Percentiles rank a stretch among this genome's conserved stretches.
These are phyloP conservation scores for Cornus controversa DNA, from an alignment of 148 eudicot genomes.

Conservation along the genomic window DNA sequence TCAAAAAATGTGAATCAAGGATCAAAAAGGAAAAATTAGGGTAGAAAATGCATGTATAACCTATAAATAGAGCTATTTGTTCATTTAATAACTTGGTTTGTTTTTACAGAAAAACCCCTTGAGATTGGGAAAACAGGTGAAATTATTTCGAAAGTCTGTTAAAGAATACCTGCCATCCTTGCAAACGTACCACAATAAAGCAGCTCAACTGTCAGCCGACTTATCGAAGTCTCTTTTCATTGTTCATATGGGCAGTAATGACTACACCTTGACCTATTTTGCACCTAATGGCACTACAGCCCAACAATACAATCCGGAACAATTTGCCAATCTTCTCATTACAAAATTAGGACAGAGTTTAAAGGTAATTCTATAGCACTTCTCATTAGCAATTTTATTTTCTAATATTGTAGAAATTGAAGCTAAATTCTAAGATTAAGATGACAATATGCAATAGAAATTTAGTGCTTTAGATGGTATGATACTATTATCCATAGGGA, in stretches of 20 bases:
- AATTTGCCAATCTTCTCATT: conserved; percentile 11
- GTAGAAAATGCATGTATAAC: no score
- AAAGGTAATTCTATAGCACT: background rate
- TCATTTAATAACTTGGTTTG: no score
- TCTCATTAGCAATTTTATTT: no score
- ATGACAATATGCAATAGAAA: no score
- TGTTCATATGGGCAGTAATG: conserved; percentile 20
- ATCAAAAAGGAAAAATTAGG: no score
- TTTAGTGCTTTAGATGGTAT: no score
- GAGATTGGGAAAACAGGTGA: conserved; percentile 5
- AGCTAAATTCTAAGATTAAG: no score
- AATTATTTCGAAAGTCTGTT: conserved; percentile 9
- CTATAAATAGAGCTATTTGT: no score
- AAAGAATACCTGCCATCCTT: background rate
- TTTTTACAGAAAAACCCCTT: background rate
- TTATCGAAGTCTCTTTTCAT: conserved; percentile 14
- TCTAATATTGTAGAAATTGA: no score
- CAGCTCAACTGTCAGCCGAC: background rate
- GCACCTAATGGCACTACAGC: conserved; percentile 6
- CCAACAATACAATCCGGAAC: conserved; percentile 2
- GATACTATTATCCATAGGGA: no score
- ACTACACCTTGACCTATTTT: conserved; percentile 11
- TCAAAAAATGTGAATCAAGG: no score
- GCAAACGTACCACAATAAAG: background rate
- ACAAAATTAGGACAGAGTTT: conserved; percentile 14